Conservation (phyloP, 768 basidiomycete species). For the Lentinula raphanica region DNA sequence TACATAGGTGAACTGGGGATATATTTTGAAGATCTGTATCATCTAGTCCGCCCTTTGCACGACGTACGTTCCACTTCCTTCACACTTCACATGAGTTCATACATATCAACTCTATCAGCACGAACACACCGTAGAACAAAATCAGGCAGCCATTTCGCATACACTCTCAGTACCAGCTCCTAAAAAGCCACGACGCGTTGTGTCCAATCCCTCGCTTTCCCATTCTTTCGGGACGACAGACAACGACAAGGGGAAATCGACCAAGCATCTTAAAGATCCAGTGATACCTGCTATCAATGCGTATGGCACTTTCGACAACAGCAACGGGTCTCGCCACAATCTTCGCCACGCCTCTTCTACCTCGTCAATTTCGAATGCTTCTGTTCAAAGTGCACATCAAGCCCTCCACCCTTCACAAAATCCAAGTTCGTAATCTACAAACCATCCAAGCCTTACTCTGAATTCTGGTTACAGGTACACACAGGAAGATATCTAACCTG, state of each 20-base stretch:
- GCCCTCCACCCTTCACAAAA: slow-evolving; percentile 6
- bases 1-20: slow-evolving; percentile 50
- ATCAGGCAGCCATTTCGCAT: background rate
- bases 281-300: slow-evolving; percentile 3
- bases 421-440: background rate
- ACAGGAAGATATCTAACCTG: slow-evolving; percentile 12
- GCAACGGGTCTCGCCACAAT: background rate
- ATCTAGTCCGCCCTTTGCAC: slow-evolving; percentile 51
- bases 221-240: background rate
- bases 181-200: slow-evolving; percentile 5
- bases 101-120: background rate
- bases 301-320: slow-evolving; percentile 8
- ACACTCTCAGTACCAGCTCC: background rate
- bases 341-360: background rate
- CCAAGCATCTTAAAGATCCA: background rate
- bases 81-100: background rate
- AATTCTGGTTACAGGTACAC: background rate
- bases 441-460: background rate
- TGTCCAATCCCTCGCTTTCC: slow-evolving; percentile 8
- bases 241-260: background rate
- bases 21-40: slow-evolving; percentile 60
- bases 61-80: slow-evolving; percentile 25
- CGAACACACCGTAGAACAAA: slow-evolving; percentile 10
- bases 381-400: slow-evolving; percentile 4
- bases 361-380: background rate